A percentile compares a stretch with the other conserved stretches of the same genome.
These are phyloP conservation scores for Exophiala calicioides DNA, from an alignment of 2,329 filamentous ascomycete species.

Conservation along the genomic window DNA sequence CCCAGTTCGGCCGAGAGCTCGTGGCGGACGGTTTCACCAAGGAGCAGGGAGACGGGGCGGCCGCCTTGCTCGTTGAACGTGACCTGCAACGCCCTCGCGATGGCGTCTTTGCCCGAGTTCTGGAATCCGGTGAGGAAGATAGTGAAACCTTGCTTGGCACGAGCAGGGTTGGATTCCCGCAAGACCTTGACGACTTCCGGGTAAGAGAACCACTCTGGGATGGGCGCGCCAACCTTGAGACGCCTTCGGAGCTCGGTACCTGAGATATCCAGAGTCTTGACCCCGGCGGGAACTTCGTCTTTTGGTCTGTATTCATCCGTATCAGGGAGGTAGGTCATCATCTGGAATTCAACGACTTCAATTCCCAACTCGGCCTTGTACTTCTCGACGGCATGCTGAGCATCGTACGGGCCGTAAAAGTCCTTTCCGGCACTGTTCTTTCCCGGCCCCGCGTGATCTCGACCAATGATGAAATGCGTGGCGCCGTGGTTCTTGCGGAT, in stretches of 20 bases:
- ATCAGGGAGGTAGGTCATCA: constrained; percentile 98
- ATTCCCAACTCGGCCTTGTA: constrained; percentile 96
- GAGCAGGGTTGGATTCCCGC: constrained; percentile 91
- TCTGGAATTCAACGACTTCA: constrained; percentile 98
- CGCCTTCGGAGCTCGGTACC: constrained; percentile 89
- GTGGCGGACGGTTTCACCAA: constrained; percentile 91
- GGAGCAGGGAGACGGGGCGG: constrained; percentile 86
- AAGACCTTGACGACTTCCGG: constrained; percentile 96
- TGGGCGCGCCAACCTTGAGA: constrained; percentile 86
- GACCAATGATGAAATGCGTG: constrained; percentile 98
- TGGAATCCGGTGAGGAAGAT: constrained; percentile 96
- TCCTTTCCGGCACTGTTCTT: constrained; percentile 97
- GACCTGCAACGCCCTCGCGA: constrained; percentile 91
- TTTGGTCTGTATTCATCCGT: constrained; percentile 93
- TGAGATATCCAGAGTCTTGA: constrained; percentile 84
- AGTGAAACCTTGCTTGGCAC: constrained; percentile 92
- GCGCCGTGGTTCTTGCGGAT: constrained; percentile 99
- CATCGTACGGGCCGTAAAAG: constrained; percentile 98
- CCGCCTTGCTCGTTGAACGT: constrained; percentile 98
- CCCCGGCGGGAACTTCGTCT: constrained; percentile 81
- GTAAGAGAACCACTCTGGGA: constrained; percentile 99
- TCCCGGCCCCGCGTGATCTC: constrained; percentile 95
- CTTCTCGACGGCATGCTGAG: constrained; percentile 93
- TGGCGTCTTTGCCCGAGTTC: constrained; percentile 96
- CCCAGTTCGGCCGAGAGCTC: constrained; percentile 94